phyloP scores from a whole-genome alignment of 768 basidiomycete species.

The Psilocybe cyanescens region DNA sequence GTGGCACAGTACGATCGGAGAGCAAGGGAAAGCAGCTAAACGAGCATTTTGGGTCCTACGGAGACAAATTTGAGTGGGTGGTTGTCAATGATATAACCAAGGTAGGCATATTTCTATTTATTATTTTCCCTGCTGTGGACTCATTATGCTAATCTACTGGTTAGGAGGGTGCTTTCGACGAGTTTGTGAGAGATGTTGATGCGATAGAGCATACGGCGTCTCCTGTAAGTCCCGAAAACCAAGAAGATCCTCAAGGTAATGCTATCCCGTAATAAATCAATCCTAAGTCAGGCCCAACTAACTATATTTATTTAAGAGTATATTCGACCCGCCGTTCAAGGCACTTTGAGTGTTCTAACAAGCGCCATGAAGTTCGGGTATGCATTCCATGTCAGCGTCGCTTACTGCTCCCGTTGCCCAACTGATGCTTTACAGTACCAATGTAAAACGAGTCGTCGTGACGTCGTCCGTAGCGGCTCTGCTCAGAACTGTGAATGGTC shows the following conservation, averaged over 20 bases:
- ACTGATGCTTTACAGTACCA: too few species aligned
- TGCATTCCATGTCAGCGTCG: not conserved
- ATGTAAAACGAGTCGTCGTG: constrained; percentile 67
- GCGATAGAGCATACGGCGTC: constrained; percentile 74
- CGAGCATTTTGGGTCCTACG: constrained; percentile 60
- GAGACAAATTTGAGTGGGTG: constrained; percentile 59
- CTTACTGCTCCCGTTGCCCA: too few species aligned
- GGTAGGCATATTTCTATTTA: constrained; percentile 43
- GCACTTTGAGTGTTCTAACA: constrained; percentile 65
- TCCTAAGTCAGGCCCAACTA: too few species aligned
- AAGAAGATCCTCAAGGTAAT: constrained; percentile 40
- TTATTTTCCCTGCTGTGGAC: constrained; percentile 52
- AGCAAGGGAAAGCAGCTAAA: constrained; percentile 61
- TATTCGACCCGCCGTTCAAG: constrained; percentile 70
- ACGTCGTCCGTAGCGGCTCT: constrained; percentile 50
- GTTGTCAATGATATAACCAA: constrained; percentile 70
- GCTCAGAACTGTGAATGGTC: not conserved
- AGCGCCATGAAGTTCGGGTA: constrained; percentile 40
- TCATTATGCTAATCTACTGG: constrained; percentile 24
- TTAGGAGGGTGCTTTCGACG: constrained; percentile 73
- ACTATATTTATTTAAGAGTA: constrained; percentile 42
- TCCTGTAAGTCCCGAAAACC: constrained; percentile 48
- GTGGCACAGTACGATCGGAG: constrained; percentile 67
- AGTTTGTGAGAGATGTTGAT: constrained; percentile 75
- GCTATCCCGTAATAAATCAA: too few species aligned